phyloP scores from a whole-genome alignment of 176 grass and related monocot genomes.

The Carex littledalei region DNA sequence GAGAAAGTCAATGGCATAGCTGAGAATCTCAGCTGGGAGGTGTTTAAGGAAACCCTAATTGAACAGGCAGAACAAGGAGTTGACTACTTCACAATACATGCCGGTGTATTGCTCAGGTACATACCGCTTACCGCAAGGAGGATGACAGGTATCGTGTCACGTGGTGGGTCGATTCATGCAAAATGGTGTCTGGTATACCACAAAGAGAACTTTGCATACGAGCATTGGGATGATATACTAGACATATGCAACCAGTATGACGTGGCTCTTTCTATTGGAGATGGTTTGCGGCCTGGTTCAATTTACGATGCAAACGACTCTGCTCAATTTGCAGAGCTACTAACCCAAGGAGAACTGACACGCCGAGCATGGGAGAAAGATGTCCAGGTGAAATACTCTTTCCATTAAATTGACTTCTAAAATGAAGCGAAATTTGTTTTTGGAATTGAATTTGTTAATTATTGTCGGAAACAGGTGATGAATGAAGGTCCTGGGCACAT shows the following conservation, averaged over 20 bases:
- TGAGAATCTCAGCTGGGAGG: conserved; percentile 85
- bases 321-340: conserved; percentile 91
- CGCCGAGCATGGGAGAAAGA: conserved; percentile 97
- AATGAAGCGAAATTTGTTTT: conserved; percentile 4
- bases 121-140: conserved; percentile 96
- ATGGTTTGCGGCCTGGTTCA: conserved; percentile 87
- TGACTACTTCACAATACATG: conserved; percentile 99
- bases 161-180: conserved; percentile 96
- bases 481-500: conserved; percentile 97
- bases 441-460: conserved; percentile 1
- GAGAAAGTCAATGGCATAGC: conserved; percentile 98
- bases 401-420: not conserved
- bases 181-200: conserved; percentile 98
- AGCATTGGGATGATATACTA: conserved; percentile 98
- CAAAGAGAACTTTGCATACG: conserved; percentile 99
- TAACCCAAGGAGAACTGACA: conserved; percentile 95
- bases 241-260: conserved; percentile 99
- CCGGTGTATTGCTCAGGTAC: conserved; percentile 82
- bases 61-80: conserved; percentile 98
- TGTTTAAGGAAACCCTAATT: conserved; percentile 86
- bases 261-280: conserved; percentile 85
- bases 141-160: conserved; percentile 98
- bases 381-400: conserved; percentile 64
- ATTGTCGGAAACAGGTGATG: conserved; percentile 57
- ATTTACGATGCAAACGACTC: conserved; percentile 99